These are phyloP conservation scores for Discostella pseudostelligera DNA, from an alignment of 108 stramenopile genomes.

Conservation along the genomic window DNA sequence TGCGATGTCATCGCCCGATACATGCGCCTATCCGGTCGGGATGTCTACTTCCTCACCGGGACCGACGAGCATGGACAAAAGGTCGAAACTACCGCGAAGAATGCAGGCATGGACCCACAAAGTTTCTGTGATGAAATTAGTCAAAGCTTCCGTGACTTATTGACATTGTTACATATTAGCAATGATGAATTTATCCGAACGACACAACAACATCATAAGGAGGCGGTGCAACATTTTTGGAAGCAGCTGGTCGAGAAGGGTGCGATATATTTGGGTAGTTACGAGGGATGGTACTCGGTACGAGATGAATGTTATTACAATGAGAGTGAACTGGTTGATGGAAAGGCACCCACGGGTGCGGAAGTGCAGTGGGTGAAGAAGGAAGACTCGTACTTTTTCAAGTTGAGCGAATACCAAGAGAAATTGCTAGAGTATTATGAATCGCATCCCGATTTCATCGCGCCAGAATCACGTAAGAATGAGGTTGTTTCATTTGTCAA, in stretches of 20 bases:
- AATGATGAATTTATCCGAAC: slow-evolving; percentile 94
- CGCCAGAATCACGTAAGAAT: slow-evolving; percentile 85
- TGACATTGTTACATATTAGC: slow-evolving; percentile 72
- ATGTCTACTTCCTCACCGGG: slow-evolving; percentile 93
- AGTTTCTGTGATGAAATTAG: slow-evolving; percentile 85
- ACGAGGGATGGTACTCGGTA: slow-evolving; percentile 98
- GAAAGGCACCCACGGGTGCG: slow-evolving; percentile 91
- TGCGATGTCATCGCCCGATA: slow-evolving; percentile 96
- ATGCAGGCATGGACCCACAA: slow-evolving; percentile 70
- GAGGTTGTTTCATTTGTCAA: slow-evolving; percentile 88
- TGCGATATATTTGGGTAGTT: slow-evolving; percentile 89
- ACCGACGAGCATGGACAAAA: slow-evolving; percentile 99
- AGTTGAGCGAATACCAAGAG: slow-evolving; percentile 81
- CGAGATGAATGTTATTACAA: slow-evolving; percentile 97
- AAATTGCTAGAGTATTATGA: slow-evolving; percentile 83
- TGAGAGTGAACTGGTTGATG: slow-evolving; percentile 92
- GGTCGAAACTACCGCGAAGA: slow-evolving; percentile 86
- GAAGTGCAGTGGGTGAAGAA: slow-evolving; percentile 93
- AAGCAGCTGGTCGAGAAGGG: slow-evolving; percentile 73
- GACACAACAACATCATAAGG: slow-evolving; percentile 82
- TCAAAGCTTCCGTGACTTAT: slow-evolving; percentile 77
- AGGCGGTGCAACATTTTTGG: slow-evolving; percentile 86
- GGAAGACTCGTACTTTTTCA: slow-evolving; percentile 97
- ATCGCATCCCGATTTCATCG: slow-evolving; percentile 82
- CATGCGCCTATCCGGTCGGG: slow-evolving; percentile 87